Evolutionary conservation across 352 stramenopile genomes (phyloP), one percentile per base, ranked within the genome.

Genomic region (Globisporangium canariense): DNA sequence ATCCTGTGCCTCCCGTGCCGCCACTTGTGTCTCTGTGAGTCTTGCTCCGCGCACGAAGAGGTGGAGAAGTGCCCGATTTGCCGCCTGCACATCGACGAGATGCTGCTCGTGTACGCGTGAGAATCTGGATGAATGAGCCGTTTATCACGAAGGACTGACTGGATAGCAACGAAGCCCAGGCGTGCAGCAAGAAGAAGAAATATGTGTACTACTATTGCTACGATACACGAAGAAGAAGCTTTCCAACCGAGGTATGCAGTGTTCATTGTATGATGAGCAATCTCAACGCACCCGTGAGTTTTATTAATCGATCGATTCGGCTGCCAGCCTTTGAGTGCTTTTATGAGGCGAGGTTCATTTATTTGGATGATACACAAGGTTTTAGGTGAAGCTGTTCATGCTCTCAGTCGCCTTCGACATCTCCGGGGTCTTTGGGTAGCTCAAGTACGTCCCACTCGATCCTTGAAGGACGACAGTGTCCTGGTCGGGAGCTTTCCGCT

Each of bases 61-160:
- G 77, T 95, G 41, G 66, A 73, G 43, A 91, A 88, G 61, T 95
- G 87, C 64, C 87, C 87, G 18, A 95, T 95, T 46, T 95, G 87
- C 71, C 83, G 87, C 22, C 65, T 93, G 11, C 78, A 84, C 38
- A 90, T 95, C 53, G 83, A 91, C 32, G 86, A 93, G 45, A 93
- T 90, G 75, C 67, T 95, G 65, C 74, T 88, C 25, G 84, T 95
- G 38, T 95, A 93, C 66, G 84, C 86, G 5, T 95, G 71, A 84
- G 55, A 11, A 18, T 46, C 6, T 41, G 8, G 28, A 38, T 18
- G 20, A 18, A 30, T 22, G 9, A 53, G 9, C 3, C 20, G 34
- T 34, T 25, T 13, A 51, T n/a, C 22, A 61, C 28, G 41, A 34
- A 32, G 49, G n/a, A 32, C n/a, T 20, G 16, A 28, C 25, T 28